phyloP scores from a whole-genome alignment of 1,139 yeast species.

The Suhomyces atakaporum region DNA sequence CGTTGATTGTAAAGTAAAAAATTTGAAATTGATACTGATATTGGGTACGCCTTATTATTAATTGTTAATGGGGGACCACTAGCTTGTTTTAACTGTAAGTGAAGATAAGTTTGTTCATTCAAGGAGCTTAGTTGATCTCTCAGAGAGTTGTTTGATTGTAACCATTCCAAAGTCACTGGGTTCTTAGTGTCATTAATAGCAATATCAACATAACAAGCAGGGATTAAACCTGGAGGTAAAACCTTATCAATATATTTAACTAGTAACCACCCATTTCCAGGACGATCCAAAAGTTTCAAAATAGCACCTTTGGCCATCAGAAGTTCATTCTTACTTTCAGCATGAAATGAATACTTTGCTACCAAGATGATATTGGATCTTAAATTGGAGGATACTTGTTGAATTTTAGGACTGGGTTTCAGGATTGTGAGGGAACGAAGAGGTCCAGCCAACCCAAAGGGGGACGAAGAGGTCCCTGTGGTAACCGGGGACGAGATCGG shows the following conservation, averaged over 20 bases:
- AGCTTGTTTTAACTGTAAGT: conserved; percentile 23
- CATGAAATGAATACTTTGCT: conserved; percentile 36
- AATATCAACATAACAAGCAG: conserved; percentile 47
- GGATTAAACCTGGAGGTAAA: conserved; percentile 40
- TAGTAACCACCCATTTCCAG: conserved; percentile 46
- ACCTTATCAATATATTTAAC: conserved; percentile 46
- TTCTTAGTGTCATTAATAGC: conserved; percentile 43
- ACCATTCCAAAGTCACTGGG: conserved; percentile 43
- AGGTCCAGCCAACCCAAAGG: conserved; percentile 10
- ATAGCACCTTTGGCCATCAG: conserved; percentile 42
- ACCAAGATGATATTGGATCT: conserved; percentile 40
- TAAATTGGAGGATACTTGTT: conserved; percentile 17
- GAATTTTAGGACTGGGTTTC: conserved; percentile 19
- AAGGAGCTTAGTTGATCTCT: conserved; percentile 8
- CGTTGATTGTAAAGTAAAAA: conserved; percentile 38
- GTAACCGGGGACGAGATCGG: conserved; percentile 11
- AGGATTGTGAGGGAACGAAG: conserved; percentile 23
- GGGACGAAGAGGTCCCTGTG: conserved; percentile 6
- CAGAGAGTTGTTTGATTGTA: conserved; percentile 20
- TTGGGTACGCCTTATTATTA: conserved; percentile 35
- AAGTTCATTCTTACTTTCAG: conserved; percentile 38
- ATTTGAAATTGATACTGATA: conserved; percentile 34
- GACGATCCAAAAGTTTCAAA: conserved; percentile 40
- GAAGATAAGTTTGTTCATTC: conserved; percentile 22
- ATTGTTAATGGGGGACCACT: conserved; percentile 28